Conservation (phyloP, 1,139 yeast genomes). For the Starmera stellimalicola region DNA sequence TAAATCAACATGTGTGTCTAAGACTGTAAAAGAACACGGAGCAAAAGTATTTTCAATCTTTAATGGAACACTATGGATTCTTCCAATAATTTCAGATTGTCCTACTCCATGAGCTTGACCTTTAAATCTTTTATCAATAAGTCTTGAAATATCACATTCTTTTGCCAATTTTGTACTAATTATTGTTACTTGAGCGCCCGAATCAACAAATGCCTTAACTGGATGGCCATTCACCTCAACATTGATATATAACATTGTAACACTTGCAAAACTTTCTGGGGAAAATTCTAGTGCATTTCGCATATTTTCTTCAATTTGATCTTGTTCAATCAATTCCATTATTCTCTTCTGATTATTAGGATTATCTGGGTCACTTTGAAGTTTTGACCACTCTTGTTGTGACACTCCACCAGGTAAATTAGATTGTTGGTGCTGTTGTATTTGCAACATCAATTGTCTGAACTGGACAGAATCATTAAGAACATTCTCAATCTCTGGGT, state of each 20-base stretch:
- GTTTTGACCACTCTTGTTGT: slow-evolving; percentile 39
- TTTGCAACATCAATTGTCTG: slow-evolving; percentile 31
- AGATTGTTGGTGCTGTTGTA: slow-evolving; percentile 19
- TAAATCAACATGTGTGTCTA: slow-evolving; percentile 68
- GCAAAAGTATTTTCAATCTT: slow-evolving; percentile 57
- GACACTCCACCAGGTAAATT: slow-evolving; percentile 23
- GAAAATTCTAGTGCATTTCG: slow-evolving; percentile 74
- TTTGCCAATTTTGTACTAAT: slow-evolving; percentile 73
- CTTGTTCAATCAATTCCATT: slow-evolving; percentile 58
- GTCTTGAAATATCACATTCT: slow-evolving; percentile 54
- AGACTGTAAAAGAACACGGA: slow-evolving; percentile 76
- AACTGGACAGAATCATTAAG: slow-evolving; percentile 48
- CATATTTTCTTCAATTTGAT: slow-evolving; percentile 71
- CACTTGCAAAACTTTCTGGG: slow-evolving; percentile 81
- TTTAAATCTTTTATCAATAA: slow-evolving; percentile 72
- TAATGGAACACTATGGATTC: slow-evolving; percentile 83
- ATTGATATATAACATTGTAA: slow-evolving; percentile 75
- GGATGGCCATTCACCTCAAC: slow-evolving; percentile 70
- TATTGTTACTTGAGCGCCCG: slow-evolving; percentile 91
- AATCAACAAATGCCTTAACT: slow-evolving; percentile 89
- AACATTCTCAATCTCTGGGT: slow-evolving; percentile 35
- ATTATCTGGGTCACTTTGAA: slow-evolving; percentile 60
- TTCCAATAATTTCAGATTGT: slow-evolving; percentile 64
- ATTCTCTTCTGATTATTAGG: slow-evolving; percentile 65
- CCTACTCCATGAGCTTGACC: slow-evolving; percentile 94